Evolutionary conservation across 257 asterid genomes (phyloP).

Genomic region (Vinca minor): DNA sequence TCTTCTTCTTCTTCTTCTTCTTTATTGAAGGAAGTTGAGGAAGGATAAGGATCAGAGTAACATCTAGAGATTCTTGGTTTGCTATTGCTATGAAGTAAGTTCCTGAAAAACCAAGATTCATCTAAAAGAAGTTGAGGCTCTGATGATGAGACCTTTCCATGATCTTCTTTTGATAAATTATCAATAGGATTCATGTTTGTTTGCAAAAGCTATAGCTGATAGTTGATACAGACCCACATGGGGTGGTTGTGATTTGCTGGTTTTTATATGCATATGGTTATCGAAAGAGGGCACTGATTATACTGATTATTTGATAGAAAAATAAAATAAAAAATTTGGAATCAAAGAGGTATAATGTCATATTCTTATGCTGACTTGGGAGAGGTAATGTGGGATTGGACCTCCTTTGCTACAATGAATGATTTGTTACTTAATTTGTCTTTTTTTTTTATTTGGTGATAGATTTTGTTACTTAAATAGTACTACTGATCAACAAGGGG

Average conservation of each 20-base stretch:
- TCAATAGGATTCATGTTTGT: constrained; percentile 16
- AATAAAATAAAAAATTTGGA: too few relatives aligned
- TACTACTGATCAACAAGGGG: too few relatives aligned
- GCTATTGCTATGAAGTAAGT: constrained; percentile 36
- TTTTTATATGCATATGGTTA: constrained; percentile 18
- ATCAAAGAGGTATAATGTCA: too few relatives aligned
- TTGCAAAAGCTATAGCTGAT: neutral
- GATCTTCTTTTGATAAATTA: too few relatives aligned
- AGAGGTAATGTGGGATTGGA: constrained; percentile 51
- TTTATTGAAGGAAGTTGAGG: constrained; percentile 20
- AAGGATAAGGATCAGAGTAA: constrained; percentile 43
- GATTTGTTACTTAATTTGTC: too few relatives aligned
- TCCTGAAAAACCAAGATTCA: constrained; percentile 69
- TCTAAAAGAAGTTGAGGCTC: constrained; percentile 61
- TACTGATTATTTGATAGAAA: too few relatives aligned
- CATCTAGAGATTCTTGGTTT: constrained; percentile 47
- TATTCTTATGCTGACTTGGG: constrained; percentile 31
- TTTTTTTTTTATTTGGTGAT: too few relatives aligned
- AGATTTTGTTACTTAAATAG: too few relatives aligned
- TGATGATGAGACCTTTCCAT: constrained; percentile 9
- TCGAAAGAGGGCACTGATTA: too few relatives aligned
- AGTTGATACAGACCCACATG: constrained; percentile 28
- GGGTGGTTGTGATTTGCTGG: constrained; percentile 18
- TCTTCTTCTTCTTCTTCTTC: too few relatives aligned
- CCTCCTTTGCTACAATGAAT: too few relatives aligned